A percentile compares a stretch with the other conserved stretches of the same genome.
These are phyloP conservation scores for Tubosaeta sp. DNA, from an alignment of 768 basidiomycete species.

Conservation along the genomic window DNA sequence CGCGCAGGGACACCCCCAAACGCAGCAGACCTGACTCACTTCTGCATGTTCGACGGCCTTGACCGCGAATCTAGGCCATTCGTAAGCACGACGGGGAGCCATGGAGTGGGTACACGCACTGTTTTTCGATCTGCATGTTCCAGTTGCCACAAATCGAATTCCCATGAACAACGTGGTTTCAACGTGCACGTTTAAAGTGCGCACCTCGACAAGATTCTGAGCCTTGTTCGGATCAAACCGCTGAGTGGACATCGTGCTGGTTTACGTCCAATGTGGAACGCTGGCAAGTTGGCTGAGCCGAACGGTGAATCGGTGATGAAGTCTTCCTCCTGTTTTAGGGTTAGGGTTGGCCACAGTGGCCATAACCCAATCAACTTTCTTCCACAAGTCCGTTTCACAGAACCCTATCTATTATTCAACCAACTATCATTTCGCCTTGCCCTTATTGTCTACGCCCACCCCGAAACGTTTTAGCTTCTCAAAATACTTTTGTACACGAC, in stretches of 20 bases:
- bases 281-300: background rate
- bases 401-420: background rate
- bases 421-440: conserved; percentile 18
- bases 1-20: conserved; percentile 1
- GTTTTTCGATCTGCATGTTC: conserved; percentile 82
- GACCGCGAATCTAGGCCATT: conserved; percentile 42
- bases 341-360: conserved; percentile 13
- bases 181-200: conserved; percentile 20
- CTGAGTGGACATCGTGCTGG: conserved; percentile 38
- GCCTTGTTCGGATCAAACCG: conserved; percentile 86
- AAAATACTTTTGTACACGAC: conserved; percentile 85
- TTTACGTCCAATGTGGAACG: conserved; percentile 16
- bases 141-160: conserved; percentile 5
- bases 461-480: conserved; percentile 79
- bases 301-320: background rate
- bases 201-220: conserved; percentile 87
- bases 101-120: conserved; percentile 47
- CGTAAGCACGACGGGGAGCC: conserved; percentile 7
- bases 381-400: background rate
- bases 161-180: conserved; percentile 19
- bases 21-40: conserved; percentile 42
- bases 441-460: conserved; percentile 37
- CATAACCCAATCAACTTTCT: background rate
- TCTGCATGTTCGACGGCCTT: conserved; percentile 96
- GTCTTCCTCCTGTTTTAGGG: conserved; percentile 9